Evolutionary conservation across 768 basidiomycete species (phyloP).

Genomic region (Suillus paluster): DNA sequence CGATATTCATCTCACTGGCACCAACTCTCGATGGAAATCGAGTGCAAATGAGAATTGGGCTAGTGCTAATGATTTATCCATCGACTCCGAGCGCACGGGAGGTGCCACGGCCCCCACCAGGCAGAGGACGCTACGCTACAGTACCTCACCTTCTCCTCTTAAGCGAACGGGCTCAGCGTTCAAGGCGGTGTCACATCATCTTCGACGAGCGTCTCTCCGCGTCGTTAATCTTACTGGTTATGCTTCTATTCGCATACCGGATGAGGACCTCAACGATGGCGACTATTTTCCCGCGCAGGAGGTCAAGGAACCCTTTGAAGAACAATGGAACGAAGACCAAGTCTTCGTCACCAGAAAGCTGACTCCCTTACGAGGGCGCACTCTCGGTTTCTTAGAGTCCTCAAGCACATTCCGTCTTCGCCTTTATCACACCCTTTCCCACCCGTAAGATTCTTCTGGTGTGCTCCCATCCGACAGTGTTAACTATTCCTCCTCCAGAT

Average conservation of each 20-base stretch:
- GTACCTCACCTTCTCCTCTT: constrained; percentile 57
- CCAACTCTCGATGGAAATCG: constrained; percentile 46
- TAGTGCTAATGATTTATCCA: constrained; percentile 25
- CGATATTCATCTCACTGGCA: constrained; percentile 58
- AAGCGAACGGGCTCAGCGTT: constrained; percentile 64
- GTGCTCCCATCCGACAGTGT: constrained; percentile 5
- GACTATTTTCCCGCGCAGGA: constrained; percentile 34
- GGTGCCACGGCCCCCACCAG: constrained; percentile 43
- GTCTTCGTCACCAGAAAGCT: constrained; percentile 47
- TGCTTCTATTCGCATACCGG: constrained; percentile 59
- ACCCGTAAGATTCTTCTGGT: constrained; percentile 56
- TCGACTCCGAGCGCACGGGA: constrained; percentile 55
- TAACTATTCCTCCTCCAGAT: constrained; percentile 45
- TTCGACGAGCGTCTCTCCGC: constrained; percentile 70
- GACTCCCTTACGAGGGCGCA: constrained; percentile 71
- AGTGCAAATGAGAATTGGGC: constrained; percentile 32
- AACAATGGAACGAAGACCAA: constrained; percentile 25
- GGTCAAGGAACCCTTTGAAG: constrained; percentile 41
- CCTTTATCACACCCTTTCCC: constrained; percentile 71
- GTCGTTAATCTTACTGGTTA: constrained; percentile 79
- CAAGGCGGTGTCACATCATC: constrained; percentile 56
- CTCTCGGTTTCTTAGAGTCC: constrained; percentile 77
- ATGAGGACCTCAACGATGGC: constrained; percentile 45
- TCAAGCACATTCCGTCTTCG: constrained; percentile 63
- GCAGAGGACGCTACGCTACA: constrained; percentile 53